Base-by-base conservation (phyloP, 805 yeast genomes). In the Lipomyces mesembrius region DNA sequence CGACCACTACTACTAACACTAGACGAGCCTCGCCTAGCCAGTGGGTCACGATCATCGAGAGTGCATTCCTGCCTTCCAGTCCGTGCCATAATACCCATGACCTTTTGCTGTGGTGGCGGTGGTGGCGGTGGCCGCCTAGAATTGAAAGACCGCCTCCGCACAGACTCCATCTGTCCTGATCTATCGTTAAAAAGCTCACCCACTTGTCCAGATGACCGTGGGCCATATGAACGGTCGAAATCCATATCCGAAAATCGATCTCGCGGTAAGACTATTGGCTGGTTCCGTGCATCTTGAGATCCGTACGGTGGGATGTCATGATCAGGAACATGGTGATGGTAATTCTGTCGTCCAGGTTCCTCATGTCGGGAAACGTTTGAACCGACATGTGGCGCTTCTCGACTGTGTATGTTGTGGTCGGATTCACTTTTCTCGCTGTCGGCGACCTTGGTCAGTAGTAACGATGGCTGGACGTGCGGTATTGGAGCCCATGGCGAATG, bases 401-500 rank as follows among this genome's bases (percentile, higher is more conserved):
- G 66, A 22, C 59, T 55, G 34, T 60, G 52, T 9, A 43, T 52
- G 20, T 37, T 22, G 25, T 64, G 54, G 17, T 57, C 64, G 20
- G 17, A 20, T 39, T 63, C 59, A 35, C 43, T 29, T 27, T 43
- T 29, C 22, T 55, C 60, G 43, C 29, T 25, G 39, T 55, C 61
- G 2, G 67, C 35, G 22, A 65, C 54, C 4, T 51, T 43, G 20
- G 59, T 25, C 2, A 60, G 57, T 8, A 67, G 55, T 20, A 69
- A 62, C n/a, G 66, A 34, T 12, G 69, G 71, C 34, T 61, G 61
- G 12, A 59, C 63, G 17, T 60, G 64, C 1, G 72, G 70, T 5
- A 69, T 63, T 14, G 71, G 62, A 17, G 71, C 72, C 72, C 72
- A 69, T 6, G 72, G 71, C 20, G 71, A 68, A 11, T 58, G 35